Percentiles rank a stretch among this genome's conserved stretches.
These are phyloP conservation scores for Pyronema omphalodes DNA, from an alignment of 495 filamentous ascomycete genomes.

Conservation along the genomic window DNA sequence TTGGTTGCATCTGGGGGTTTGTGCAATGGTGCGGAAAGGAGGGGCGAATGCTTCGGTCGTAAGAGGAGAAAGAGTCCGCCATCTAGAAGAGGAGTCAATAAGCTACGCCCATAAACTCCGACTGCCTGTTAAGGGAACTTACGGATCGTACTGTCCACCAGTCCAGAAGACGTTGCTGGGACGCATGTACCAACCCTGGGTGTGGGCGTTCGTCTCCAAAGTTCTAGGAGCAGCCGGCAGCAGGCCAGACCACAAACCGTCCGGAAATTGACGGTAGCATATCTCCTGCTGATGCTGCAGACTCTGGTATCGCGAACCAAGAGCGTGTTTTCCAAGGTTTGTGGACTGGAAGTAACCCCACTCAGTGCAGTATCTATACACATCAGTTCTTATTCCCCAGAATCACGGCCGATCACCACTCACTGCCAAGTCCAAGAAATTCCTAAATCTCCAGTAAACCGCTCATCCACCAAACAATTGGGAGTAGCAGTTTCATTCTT, in stretches of 20 bases:
- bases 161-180: constrained; percentile 40
- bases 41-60: constrained; percentile 30
- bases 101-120: neutral
- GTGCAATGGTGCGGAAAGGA: constrained; percentile 22
- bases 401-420: neutral
- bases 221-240: constrained; percentile 29
- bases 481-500: constrained; percentile 7
- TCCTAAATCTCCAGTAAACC: constrained; percentile 24
- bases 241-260: constrained; percentile 28
- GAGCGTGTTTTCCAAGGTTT: constrained; percentile 30
- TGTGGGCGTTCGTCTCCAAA: constrained; percentile 28
- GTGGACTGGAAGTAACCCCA: constrained; percentile 39
- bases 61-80: constrained; percentile 35
- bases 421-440: constrained; percentile 41
- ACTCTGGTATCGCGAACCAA: constrained; percentile 35
- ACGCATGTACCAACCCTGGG: constrained; percentile 38
- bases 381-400: neutral
- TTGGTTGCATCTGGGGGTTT: constrained; percentile 33
- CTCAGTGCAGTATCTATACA: constrained; percentile 33
- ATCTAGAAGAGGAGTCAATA: constrained; percentile 12
- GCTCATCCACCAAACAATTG: constrained; percentile 29
- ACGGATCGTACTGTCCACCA: constrained; percentile 38
- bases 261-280: constrained; percentile 37
- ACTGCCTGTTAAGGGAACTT: neutral
- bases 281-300: constrained; percentile 32